Evolutionary conservation across 2,329 filamentous ascomycete species (phyloP).

Genomic region (Cordyceps javanica): DNA sequence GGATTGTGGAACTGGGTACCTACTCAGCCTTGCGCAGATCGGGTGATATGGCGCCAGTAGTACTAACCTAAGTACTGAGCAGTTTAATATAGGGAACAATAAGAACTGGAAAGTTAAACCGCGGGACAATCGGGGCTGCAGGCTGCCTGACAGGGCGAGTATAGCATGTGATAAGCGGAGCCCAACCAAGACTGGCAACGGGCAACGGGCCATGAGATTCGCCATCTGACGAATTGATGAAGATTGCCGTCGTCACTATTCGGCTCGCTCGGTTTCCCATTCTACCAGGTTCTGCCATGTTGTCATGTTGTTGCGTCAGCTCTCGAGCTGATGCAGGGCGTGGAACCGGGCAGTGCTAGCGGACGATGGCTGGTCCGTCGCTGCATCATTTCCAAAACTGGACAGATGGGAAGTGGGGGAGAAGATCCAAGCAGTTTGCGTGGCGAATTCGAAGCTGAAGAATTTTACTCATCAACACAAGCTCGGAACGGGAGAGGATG

Average conservation of each 20-base stretch:
- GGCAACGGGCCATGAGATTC: neutral
- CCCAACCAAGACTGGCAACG: no score
- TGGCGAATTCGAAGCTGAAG: neutral
- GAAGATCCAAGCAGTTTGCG: neutral
- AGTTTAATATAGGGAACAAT: neutral
- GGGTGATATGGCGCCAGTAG: no score
- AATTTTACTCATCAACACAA: neutral
- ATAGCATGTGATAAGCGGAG: no score
- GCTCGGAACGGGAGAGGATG: neutral
- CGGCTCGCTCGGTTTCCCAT: constrained; percentile 4
- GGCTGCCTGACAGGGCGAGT: neutral
- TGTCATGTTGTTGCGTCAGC: constrained; percentile 4
- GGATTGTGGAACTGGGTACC: no score
- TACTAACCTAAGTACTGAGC: neutral
- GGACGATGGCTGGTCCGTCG: neutral
- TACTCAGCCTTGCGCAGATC: neutral
- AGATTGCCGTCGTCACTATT: neutral
- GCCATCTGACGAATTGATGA: no score
- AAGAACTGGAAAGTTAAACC: no score
- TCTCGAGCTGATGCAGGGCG: neutral
- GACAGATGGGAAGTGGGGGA: neutral
- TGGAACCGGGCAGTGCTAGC: neutral
- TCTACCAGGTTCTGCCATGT: neutral
- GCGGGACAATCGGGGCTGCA: neutral
- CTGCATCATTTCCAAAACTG: neutral